A percentile compares a stretch with the other conserved stretches of the same genome.
Evolutionary conservation across 2,329 filamentous ascomycete species (phyloP).

Genomic region (Chaetothyriales sp.): DNA sequence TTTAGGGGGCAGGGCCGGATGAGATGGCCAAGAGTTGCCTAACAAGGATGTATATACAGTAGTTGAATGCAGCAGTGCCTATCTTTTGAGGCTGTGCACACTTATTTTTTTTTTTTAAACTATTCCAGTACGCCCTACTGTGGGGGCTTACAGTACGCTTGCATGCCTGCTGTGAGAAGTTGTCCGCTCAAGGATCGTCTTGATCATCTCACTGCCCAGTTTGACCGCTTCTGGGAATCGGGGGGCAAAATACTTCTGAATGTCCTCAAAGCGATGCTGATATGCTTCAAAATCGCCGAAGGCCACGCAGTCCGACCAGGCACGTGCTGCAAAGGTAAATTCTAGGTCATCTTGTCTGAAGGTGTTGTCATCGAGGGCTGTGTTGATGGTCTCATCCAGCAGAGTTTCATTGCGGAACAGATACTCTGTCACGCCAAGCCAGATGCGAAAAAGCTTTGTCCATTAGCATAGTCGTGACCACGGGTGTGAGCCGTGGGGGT

Average conservation of each 20-base stretch:
- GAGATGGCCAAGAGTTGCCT: too few species aligned
- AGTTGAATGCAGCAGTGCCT: too few species aligned
- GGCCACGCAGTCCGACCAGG: conserved; percentile 87
- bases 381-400: conserved; percentile 71
- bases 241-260: conserved; percentile 82
- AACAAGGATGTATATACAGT: too few species aligned
- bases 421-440: conserved; percentile 94
- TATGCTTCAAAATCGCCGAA: conserved; percentile 90
- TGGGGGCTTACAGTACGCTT: background rate
- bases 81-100: too few species aligned
- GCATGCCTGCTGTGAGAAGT: conserved; percentile 9
- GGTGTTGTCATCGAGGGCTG: conserved; percentile 75
- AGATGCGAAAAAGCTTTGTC: conserved; percentile 68
- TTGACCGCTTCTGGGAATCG: conserved; percentile 75
- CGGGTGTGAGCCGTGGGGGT: too few species aligned
- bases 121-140: background rate
- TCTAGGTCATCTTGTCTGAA: conserved; percentile 94
- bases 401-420: conserved; percentile 72
- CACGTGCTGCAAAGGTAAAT: conserved; percentile 91
- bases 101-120: too few species aligned
- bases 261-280: conserved; percentile 76
- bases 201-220: conserved; percentile 94
- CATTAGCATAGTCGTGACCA: conserved; percentile 7
- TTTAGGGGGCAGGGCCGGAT: too few species aligned
- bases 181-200: conserved; percentile 77